These are phyloP conservation scores for Iris macrosiphon DNA, from an alignment of 106 monocot genomes.

Conservation along the genomic window DNA sequence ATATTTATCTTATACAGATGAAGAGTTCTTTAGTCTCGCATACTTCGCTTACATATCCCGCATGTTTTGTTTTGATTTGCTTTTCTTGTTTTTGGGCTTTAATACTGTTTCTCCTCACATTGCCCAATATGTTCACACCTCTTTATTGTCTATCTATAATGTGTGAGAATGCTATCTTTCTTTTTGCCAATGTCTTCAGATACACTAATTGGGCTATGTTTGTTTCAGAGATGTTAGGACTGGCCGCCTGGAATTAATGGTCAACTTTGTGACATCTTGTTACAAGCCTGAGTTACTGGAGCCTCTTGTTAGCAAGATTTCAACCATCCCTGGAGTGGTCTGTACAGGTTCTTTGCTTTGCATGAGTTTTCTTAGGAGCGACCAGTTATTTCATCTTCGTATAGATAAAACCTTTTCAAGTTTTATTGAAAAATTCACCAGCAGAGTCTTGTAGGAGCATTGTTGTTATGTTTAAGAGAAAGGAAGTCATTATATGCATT, in stretches of 20 bases:
- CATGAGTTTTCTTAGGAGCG: neutral
- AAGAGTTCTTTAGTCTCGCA: no score
- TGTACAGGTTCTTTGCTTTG: slow-evolving; percentile 15
- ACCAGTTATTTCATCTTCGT: neutral
- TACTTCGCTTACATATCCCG: no score
- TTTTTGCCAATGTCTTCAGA: neutral
- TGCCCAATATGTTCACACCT: no score
- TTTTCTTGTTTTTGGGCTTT: no score
- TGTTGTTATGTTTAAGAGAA: neutral
- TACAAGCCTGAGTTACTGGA: slow-evolving; percentile 61
- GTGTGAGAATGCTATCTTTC: neutral
- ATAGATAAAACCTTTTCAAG: neutral
- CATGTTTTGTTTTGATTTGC: no score
- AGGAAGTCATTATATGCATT: neutral
- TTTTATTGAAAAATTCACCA: slow-evolving; percentile 1
- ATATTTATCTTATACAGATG: no score
- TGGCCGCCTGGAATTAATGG: slow-evolving; percentile 76
- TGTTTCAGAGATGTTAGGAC: slow-evolving; percentile 61
- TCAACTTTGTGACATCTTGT: slow-evolving; percentile 92
- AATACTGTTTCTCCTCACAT: no score
- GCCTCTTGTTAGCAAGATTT: slow-evolving; percentile 65
- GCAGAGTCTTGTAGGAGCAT: neutral
- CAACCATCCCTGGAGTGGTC: slow-evolving; percentile 84
- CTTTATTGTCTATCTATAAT: neutral
- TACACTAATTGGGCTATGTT: neutral